These are phyloP conservation scores for Leccinum subspadiceum DNA, from an alignment of 1,284 basidiomycete species.

Conservation along the genomic window DNA sequence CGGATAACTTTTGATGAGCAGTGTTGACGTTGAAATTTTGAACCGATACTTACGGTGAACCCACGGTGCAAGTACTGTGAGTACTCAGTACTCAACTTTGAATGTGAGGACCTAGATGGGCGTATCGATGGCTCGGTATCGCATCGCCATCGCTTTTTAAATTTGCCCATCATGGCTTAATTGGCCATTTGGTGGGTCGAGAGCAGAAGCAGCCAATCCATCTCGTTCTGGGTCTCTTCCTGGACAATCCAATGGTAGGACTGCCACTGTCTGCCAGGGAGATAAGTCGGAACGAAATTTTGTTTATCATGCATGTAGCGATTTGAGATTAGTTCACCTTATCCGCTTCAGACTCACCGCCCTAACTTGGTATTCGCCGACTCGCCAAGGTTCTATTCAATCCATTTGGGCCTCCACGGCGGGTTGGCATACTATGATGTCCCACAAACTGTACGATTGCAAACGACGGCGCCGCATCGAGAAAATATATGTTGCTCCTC, in stretches of 20 bases:
- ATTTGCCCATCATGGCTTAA: not conserved
- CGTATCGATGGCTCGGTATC: not conserved
- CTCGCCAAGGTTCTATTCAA: no score
- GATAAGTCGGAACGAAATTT: not conserved
- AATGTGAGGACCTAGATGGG: not conserved
- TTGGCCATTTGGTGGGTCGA: not conserved
- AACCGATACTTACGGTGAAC: no score
- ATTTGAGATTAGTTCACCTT: not conserved
- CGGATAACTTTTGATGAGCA: not conserved
- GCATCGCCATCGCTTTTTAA: not conserved
- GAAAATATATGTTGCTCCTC: no score
- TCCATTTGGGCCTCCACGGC: no score
- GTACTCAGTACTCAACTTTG: not conserved
- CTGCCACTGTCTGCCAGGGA: not conserved
- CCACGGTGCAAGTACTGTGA: no score
- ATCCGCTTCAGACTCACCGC: not conserved
- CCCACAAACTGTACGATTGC: no score
- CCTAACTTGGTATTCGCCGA: no score
- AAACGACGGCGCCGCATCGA: no score
- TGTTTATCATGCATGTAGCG: not conserved
- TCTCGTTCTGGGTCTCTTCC: not conserved
- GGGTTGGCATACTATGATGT: no score
- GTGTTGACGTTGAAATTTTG: no score
- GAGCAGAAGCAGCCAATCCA: not conserved
- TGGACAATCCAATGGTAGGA: not conserved